Conservation (phyloP, 2,329 filamentous ascomycete genomes). For the Alternaria solani region DNA sequence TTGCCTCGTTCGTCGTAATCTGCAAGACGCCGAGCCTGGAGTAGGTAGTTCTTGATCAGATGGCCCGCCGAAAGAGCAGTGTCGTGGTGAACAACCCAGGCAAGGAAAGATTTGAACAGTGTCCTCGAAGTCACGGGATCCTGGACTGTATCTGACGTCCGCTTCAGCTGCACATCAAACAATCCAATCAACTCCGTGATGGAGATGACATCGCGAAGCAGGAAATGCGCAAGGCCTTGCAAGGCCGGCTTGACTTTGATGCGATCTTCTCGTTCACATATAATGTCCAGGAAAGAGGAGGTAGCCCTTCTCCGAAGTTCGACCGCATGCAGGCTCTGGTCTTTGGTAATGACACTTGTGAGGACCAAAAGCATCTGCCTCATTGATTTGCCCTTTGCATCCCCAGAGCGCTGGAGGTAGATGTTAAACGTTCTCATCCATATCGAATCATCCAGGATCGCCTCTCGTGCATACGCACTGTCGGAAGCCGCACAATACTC, state of each 20-base stretch:
- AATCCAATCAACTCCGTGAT: slow-evolving; percentile 49
- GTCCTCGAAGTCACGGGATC: slow-evolving; percentile 20
- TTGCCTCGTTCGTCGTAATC: slow-evolving; percentile 10
- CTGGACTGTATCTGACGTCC: slow-evolving; percentile 2
- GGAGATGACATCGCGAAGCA: slow-evolving; percentile 66
- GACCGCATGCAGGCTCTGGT: slow-evolving; percentile 26
- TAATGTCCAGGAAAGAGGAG: slow-evolving; percentile 63
- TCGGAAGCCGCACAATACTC: slow-evolving; percentile 50
- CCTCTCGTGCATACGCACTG: slow-evolving; percentile 33
- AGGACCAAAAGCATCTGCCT: slow-evolving; percentile 56
- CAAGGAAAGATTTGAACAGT: slow-evolving; percentile 40
- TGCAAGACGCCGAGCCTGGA: slow-evolving; percentile 34
- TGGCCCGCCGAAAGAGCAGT: slow-evolving; percentile 51
- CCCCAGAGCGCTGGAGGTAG: slow-evolving; percentile 54
- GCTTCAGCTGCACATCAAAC: slow-evolving; percentile 40
- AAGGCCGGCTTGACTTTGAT: slow-evolving; percentile 74
- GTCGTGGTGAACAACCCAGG: slow-evolving; percentile 52
- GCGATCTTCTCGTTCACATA: slow-evolving; percentile 67
- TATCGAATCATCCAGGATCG: slow-evolving; percentile 47
- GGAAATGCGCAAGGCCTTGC: slow-evolving; percentile 70
- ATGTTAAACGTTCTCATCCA: slow-evolving; percentile 53
- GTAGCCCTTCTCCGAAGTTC: slow-evolving; percentile 39
- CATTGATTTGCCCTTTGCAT: slow-evolving; percentile 57
- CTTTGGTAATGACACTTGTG: slow-evolving; percentile 47
- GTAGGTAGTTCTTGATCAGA: slow-evolving; percentile 47